Conservation (phyloP, 306 rosid species). For the Begonia masoniana region DNA sequence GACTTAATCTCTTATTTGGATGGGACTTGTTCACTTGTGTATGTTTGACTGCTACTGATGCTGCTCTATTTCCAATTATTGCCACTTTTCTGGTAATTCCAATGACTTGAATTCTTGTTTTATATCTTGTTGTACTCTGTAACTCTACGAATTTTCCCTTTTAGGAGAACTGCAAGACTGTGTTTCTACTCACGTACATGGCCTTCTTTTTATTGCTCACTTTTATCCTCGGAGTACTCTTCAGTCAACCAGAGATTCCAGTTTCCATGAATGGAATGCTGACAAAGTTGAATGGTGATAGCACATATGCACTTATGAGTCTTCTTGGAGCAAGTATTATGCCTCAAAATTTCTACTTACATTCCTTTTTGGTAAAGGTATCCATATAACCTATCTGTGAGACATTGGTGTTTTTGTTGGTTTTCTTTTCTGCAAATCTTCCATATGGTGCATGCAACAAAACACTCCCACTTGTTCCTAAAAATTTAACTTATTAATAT, state of each 20-base stretch:
- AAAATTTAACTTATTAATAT: too few relatives aligned
- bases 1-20: slow-evolving; percentile 78
- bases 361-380: slow-evolving; percentile 93
- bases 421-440: too few relatives aligned
- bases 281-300: slow-evolving; percentile 72
- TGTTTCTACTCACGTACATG: slow-evolving; percentile 33
- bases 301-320: slow-evolving; percentile 78
- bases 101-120: neutral
- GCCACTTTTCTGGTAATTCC: slow-evolving; percentile 58
- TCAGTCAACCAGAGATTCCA: slow-evolving; percentile 58
- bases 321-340: slow-evolving; percentile 90
- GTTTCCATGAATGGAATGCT: slow-evolving; percentile 49
- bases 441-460: too few relatives aligned
- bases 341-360: slow-evolving; percentile 92
- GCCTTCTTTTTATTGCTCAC: slow-evolving; percentile 51
- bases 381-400: neutral
- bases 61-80: slow-evolving; percentile 51
- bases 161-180: slow-evolving; percentile 57
- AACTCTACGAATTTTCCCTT: slow-evolving; percentile 13
- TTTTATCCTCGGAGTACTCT: slow-evolving; percentile 48
- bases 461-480: too few relatives aligned
- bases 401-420: too few relatives aligned
- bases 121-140: too few relatives aligned
- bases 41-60: slow-evolving; percentile 57
- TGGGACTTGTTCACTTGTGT: slow-evolving; percentile 96